phyloP scores from a whole-genome alignment of 306 rosid genomes.

The Cicer bijugum region DNA sequence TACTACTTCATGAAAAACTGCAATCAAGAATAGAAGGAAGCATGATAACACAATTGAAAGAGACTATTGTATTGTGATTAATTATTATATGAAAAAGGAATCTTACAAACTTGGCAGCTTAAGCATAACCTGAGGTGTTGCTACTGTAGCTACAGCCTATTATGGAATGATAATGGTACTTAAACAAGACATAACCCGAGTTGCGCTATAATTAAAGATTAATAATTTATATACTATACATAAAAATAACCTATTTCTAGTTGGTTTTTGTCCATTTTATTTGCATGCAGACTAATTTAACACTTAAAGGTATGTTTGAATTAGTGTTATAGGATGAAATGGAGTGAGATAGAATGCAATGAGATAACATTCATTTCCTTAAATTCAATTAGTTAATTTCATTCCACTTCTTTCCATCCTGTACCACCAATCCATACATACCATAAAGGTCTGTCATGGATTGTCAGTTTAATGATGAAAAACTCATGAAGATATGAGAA shows the following conservation, averaged over 20 bases:
- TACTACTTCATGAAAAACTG: slow-evolving; percentile 11
- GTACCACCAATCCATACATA: no score
- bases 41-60: slow-evolving; percentile 30
- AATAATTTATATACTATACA: slow-evolving; percentile 20
- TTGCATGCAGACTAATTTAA: slow-evolving; percentile 30
- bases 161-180: slow-evolving; percentile 11
- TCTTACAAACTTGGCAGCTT: slow-evolving; percentile 10
- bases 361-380: no score
- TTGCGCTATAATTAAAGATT: slow-evolving; percentile 16
- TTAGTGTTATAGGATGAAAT: no score
- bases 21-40: slow-evolving; percentile 17
- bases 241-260: slow-evolving; percentile 14
- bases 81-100: background rate
- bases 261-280: background rate
- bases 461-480: slow-evolving; percentile 27
- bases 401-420: no score
- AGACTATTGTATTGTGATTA: slow-evolving; percentile 12
- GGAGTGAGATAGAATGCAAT: no score
- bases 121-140: slow-evolving; percentile 27
- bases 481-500: background rate
- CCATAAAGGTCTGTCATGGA: background rate
- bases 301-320: slow-evolving; percentile 8
- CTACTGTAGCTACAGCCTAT: slow-evolving; percentile 10
- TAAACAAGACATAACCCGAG: slow-evolving; percentile 25
- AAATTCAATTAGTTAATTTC: no score